A percentile compares a stretch with the other conserved stretches of the same genome.
Evolutionary conservation across 352 stramenopile species (phyloP).

Genomic region (Globisporangium uncinulatum): DNA sequence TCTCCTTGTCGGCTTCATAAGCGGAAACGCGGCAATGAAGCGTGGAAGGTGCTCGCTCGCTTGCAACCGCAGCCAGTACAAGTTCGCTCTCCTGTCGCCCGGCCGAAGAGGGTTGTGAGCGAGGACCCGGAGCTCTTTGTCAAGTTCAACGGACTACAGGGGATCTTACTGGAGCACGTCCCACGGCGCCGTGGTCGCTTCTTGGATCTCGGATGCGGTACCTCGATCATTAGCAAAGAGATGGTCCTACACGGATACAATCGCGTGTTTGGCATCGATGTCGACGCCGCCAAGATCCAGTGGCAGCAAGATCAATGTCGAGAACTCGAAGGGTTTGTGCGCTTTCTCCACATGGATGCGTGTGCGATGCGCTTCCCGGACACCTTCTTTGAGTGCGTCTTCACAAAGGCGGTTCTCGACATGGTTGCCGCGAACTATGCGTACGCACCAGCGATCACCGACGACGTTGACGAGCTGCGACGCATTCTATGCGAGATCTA

Average conservation of each 20-base stretch:
- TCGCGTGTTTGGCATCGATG: constrained; percentile 20
- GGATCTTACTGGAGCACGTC: constrained; percentile 6
- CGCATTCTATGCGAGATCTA: constrained; percentile 15
- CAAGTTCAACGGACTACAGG: constrained; percentile 6
- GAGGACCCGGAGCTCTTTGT: constrained; percentile 6
- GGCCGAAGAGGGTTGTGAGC: not conserved
- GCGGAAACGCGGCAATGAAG: too few relatives aligned
- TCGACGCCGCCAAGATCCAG: constrained; percentile 8
- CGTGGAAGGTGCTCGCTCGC: not conserved
- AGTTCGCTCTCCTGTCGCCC: not conserved
- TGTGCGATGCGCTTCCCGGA: constrained; percentile 16
- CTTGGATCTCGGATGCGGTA: constrained; percentile 28
- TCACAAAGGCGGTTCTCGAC: constrained; percentile 27
- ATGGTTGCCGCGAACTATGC: constrained; percentile 13
- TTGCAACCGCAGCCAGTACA: not conserved
- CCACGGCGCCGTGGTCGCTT: constrained; percentile 6
- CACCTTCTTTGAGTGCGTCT: constrained; percentile 18
- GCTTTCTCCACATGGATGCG: constrained; percentile 16
- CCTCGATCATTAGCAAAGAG: constrained; percentile 22
- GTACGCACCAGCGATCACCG: not conserved
- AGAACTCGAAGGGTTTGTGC: constrained; percentile 14
- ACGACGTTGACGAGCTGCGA: constrained; percentile 9
- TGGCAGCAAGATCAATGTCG: constrained; percentile 12
- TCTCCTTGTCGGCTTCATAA: not conserved
- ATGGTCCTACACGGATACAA: constrained; percentile 22